Conservation (phyloP, 495 filamentous ascomycete genomes). For the Aspergillus funiculosus region DNA sequence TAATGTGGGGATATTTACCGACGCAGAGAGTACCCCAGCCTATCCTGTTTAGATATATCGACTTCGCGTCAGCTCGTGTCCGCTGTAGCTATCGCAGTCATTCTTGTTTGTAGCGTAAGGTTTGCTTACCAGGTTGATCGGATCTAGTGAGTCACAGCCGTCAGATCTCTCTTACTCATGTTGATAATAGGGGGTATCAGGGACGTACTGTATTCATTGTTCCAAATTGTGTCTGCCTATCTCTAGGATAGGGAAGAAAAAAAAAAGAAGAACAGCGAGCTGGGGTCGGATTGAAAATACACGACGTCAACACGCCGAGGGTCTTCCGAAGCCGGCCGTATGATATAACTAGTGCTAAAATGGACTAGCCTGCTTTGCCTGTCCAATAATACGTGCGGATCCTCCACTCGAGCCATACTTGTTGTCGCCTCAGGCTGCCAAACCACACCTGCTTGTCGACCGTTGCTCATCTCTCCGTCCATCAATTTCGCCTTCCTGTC, state of each 20-base stretch:
- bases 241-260: conserved; percentile 4
- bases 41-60: conserved; percentile 47
- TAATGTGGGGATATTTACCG: conserved; percentile 41
- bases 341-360: not conserved
- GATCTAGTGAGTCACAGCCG: conserved; percentile 31
- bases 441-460: not conserved
- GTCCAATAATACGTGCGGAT: not conserved
- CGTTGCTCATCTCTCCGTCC: conserved; percentile 3
- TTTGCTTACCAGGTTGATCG: conserved; percentile 48
- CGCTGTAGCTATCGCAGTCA: not conserved
- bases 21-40: conserved; percentile 84
- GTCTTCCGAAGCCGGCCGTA: no score
- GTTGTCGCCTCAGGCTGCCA: conserved; percentile 24
- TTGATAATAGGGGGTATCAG: not conserved
- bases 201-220: conserved; percentile 45
- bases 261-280: conserved; percentile 13
- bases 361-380: not conserved
- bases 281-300: conserved; percentile 6
- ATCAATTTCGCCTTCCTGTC: conserved; percentile 4
- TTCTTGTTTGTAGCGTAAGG: not conserved
- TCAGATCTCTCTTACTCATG: not conserved
- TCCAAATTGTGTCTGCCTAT: not conserved
- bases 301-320: conserved; percentile 44
- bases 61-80: conserved; percentile 19
- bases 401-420: not conserved